Evolutionary conservation across 805 yeast species (phyloP).

Genomic region (Yarrowia deformans): DNA sequence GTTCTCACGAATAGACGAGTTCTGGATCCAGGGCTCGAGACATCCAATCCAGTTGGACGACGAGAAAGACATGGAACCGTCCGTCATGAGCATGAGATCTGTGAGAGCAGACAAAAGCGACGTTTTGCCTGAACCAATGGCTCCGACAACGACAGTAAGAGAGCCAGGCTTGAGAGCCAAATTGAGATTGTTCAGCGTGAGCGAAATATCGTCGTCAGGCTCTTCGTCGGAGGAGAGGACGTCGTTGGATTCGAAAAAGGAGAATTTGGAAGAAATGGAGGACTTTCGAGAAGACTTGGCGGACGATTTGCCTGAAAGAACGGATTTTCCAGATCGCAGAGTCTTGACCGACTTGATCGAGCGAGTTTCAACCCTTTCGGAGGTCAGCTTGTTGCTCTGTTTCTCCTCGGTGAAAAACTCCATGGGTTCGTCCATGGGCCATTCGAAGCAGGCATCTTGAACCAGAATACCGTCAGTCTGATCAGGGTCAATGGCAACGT

Average conservation of each 20-base stretch:
- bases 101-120: conserved; percentile 73
- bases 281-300: conserved; percentile 12
- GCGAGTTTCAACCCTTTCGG: neutral
- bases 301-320: conserved; percentile 9
- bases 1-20: conserved; percentile 76
- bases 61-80: conserved; percentile 58
- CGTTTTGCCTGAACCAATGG: conserved; percentile 83
- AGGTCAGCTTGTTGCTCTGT: neutral
- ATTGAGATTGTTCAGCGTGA: conserved; percentile 2
- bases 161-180: conserved; percentile 56
- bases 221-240: neutral
- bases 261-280: conserved; percentile 17
- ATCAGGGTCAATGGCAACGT: conserved; percentile 41
- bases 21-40: conserved; percentile 87
- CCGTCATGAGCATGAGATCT: conserved; percentile 67
- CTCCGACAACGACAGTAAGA: conserved; percentile 76
- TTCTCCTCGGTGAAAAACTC: neutral
- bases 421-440: conserved; percentile 47
- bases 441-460: conserved; percentile 66
- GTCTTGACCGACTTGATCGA: neutral
- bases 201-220: conserved; percentile 51
- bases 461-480: conserved; percentile 48
- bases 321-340: neutral
- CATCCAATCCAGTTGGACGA: conserved; percentile 61
- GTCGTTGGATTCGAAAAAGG: conserved; percentile 19